Percentiles rank a stretch among this genome's conserved stretches.
Evolutionary conservation across 1,284 basidiomycete species (phyloP).

Genomic region (Hortiboletus rubellus): DNA sequence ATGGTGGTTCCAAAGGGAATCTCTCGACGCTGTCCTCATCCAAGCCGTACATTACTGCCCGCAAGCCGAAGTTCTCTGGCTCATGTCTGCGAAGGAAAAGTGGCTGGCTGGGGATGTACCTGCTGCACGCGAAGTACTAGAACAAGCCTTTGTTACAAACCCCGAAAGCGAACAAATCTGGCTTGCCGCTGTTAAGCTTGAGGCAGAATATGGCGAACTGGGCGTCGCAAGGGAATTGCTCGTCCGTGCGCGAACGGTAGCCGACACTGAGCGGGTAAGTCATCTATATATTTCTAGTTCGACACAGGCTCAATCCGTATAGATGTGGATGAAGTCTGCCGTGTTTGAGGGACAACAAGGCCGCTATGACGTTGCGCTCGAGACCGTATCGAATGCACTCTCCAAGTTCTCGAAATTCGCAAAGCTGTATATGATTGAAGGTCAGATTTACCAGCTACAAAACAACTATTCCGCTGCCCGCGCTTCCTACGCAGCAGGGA

Average conservation of each 20-base stretch:
- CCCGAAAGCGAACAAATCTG: constrained; percentile 97
- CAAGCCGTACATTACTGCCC: constrained; percentile 89
- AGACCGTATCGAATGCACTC: constrained; percentile 74
- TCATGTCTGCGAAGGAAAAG: constrained; percentile 96
- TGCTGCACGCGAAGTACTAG: constrained; percentile 84
- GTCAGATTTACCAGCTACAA: constrained; percentile 77
- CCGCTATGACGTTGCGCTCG: constrained; percentile 69
- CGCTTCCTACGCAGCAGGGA: constrained; percentile 76
- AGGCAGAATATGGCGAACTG: constrained; percentile 90
- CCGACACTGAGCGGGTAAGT: constrained; percentile 85
- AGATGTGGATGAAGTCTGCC: constrained; percentile 99
- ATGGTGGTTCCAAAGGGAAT: constrained; percentile 49
- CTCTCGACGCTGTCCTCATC: constrained; percentile 79
- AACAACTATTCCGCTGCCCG: constrained; percentile 68
- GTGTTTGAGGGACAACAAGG: constrained; percentile 92
- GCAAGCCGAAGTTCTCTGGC: constrained; percentile 93
- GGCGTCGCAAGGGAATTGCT: constrained; percentile 85
- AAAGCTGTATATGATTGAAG: constrained; percentile 96
- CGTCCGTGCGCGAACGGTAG: constrained; percentile 84
- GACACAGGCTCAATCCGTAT: not conserved
- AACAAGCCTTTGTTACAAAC: constrained; percentile 90
- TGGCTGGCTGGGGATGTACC: constrained; percentile 89
- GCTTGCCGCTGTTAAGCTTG: constrained; percentile 95
- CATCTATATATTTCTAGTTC: not conserved
- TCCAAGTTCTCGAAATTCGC: constrained; percentile 82